Conservation (phyloP, 805 yeast species). For the Candida taoyuanica region DNA sequence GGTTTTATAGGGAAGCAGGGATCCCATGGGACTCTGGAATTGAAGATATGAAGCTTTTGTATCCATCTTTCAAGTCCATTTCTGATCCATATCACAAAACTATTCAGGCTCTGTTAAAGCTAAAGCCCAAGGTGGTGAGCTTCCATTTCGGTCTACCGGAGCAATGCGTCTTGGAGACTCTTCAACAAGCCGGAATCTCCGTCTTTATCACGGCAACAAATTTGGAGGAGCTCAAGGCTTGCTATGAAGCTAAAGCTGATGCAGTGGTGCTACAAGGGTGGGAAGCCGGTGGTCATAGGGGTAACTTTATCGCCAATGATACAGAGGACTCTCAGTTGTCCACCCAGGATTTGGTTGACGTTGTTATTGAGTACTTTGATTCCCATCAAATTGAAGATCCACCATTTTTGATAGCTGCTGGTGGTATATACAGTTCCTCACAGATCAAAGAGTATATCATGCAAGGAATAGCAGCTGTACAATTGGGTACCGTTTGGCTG, state of each 20-base stretch:
- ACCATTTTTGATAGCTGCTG: slow-evolving; percentile 43
- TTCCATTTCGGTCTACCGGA: slow-evolving; percentile 52
- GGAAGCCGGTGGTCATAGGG: slow-evolving; percentile 67
- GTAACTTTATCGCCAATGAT: slow-evolving; percentile 37
- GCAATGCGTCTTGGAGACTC: slow-evolving; percentile 25
- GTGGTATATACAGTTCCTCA: slow-evolving; percentile 41
- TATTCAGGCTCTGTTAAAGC: slow-evolving; percentile 17
- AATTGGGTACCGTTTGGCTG: slow-evolving; percentile 51
- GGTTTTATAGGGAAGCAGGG: slow-evolving; percentile 3
- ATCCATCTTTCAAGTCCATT: slow-evolving; percentile 17
- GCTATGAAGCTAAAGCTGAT: slow-evolving; percentile 35
- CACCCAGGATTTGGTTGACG: slow-evolving; percentile 29
- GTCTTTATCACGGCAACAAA: slow-evolving; percentile 47
- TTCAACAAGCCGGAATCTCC: slow-evolving; percentile 36
- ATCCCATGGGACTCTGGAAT: slow-evolving; percentile 1
- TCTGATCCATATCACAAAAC: slow-evolving; percentile 7
- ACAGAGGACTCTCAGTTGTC: slow-evolving; percentile 30
- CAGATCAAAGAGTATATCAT: slow-evolving; percentile 30
- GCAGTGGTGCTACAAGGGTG: slow-evolving; percentile 52
- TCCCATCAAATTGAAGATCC: background rate
- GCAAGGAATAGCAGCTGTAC: slow-evolving; percentile 48
- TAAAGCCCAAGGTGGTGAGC: slow-evolving; percentile 41
- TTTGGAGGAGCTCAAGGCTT: slow-evolving; percentile 35
- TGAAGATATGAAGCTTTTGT: slow-evolving; percentile 5
- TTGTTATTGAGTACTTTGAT: slow-evolving; percentile 21